phyloP scores from a whole-genome alignment of 352 stramenopile species.

The Phytophthora colocasiae region DNA sequence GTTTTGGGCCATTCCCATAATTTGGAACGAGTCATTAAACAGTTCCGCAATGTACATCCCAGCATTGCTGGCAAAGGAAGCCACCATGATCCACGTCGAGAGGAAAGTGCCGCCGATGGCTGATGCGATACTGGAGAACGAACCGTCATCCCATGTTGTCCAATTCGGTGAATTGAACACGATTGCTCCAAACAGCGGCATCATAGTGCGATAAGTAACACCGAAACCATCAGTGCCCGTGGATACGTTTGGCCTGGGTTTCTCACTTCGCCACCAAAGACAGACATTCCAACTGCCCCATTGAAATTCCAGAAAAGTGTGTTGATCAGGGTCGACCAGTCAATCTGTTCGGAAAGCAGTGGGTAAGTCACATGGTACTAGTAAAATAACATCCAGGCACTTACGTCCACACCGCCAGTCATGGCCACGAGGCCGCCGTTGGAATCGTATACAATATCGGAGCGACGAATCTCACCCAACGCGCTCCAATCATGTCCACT shows the following conservation, averaged over 20 bases:
- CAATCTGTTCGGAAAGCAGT: constrained; percentile 6
- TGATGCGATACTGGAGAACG: constrained; percentile 89
- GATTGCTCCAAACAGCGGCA: constrained; percentile 89
- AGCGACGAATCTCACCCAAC: constrained; percentile 46
- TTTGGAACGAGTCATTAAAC: constrained; percentile 91
- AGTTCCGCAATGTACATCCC: constrained; percentile 95
- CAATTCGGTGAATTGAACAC: constrained; percentile 73
- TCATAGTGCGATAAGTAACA: constrained; percentile 87
- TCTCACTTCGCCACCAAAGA: constrained; percentile 90
- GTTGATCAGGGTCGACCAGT: constrained; percentile 88
- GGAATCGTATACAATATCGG: constrained; percentile 41
- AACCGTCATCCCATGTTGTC: constrained; percentile 91
- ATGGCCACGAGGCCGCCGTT: constrained; percentile 52
- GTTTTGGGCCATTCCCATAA: constrained; percentile 84
- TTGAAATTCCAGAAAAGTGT: constrained; percentile 98
- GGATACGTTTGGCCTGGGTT: constrained; percentile 86
- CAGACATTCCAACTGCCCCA: constrained; percentile 88
- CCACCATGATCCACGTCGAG: constrained; percentile 90
- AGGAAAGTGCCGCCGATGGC: constrained; percentile 90
- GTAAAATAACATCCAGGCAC: neutral
- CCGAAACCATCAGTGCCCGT: constrained; percentile 77
- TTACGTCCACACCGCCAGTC: constrained; percentile 36
- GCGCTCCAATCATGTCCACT: constrained; percentile 44
- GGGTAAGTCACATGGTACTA: constrained; percentile 1
- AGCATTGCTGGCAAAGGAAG: constrained; percentile 90